These are phyloP conservation scores for Diaporthe helianthi DNA, from an alignment of 2,329 filamentous ascomycete species.

Conservation along the genomic window DNA sequence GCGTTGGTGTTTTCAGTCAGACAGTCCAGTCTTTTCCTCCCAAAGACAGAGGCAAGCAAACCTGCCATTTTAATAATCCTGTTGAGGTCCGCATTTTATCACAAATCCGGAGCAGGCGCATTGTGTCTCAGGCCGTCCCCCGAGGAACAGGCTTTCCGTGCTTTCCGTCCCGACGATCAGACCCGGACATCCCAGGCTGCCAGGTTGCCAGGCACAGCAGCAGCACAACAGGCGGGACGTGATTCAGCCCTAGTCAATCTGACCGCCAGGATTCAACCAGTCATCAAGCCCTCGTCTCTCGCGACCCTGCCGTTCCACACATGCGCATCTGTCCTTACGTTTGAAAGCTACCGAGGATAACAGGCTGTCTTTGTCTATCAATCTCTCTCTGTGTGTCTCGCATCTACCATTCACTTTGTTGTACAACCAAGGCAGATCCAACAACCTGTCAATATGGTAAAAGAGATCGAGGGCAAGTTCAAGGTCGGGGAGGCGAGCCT, in stretches of 20 bases:
- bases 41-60: not conserved
- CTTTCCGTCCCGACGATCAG: not conserved
- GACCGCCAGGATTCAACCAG: not conserved
- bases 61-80: not conserved
- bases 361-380: not conserved
- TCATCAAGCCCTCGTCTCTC: not conserved
- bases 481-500: conserved; percentile 53
- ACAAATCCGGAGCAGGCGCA: not conserved
- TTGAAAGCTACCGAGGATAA: not conserved
- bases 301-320: not conserved
- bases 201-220: too few relatives aligned
- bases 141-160: not conserved
- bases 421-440: not conserved
- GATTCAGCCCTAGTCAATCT: conserved; percentile 14
- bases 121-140: conserved; percentile 10
- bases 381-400: not conserved
- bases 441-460: conserved; percentile 44
- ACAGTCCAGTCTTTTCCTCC: not conserved
- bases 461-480: conserved; percentile 58
- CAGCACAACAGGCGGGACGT: not conserved
- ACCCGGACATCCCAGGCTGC: not conserved
- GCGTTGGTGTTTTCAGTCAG: not conserved
- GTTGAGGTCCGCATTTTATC: not conserved
- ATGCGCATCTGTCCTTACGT: not conserved
- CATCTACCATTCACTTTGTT: not conserved